A percentile compares a stretch with the other conserved stretches of the same genome.
Conservation (phyloP, 176 grass and related monocot species). For the Carex kokanica region DNA sequence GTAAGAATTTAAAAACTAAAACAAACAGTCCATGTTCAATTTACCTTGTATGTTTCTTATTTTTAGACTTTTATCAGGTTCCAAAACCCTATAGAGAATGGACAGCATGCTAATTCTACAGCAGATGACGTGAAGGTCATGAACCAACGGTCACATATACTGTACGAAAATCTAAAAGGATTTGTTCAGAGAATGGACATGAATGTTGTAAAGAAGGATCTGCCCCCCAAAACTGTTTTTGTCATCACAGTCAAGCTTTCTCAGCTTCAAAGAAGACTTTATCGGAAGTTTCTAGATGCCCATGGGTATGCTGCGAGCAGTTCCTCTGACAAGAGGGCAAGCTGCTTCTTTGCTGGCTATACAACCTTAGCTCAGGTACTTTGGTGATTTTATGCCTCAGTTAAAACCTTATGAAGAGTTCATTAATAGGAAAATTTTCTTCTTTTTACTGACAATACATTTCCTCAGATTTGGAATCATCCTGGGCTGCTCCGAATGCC, state of each 20-base stretch:
- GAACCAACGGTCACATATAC: constrained; percentile 95
- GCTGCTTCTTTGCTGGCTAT: constrained; percentile 91
- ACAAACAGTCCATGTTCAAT: not conserved
- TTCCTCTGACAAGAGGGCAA: constrained; percentile 65
- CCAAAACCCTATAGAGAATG: constrained; percentile 99
- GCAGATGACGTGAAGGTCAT: constrained; percentile 90
- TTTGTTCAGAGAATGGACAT: constrained; percentile 97
- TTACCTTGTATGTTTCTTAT: constrained; percentile 5
- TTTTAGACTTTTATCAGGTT: constrained; percentile 52
- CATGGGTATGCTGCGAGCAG: constrained; percentile 68
- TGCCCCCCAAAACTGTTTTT: constrained; percentile 96
- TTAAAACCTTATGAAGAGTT: not conserved
- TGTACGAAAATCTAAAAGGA: constrained; percentile 95
- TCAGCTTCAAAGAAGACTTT: constrained; percentile 80
- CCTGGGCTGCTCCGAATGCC: constrained; percentile 83
- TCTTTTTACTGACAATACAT: constrained; percentile 17
- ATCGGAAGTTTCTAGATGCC: constrained; percentile 89
- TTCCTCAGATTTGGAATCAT: constrained; percentile 92
- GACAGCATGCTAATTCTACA: constrained; percentile 92
- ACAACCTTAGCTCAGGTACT: constrained; percentile 79
- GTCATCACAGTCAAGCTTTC: constrained; percentile 95
- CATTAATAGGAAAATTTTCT: not conserved
- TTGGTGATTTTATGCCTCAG: not conserved
- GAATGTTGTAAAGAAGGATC: constrained; percentile 97
- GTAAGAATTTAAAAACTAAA: constrained; percentile 30